Percentiles rank a stretch among this genome's conserved stretches.
These are phyloP conservation scores for Peniophora sp. DNA, from an alignment of 1,284 basidiomycete genomes.

Conservation along the genomic window DNA sequence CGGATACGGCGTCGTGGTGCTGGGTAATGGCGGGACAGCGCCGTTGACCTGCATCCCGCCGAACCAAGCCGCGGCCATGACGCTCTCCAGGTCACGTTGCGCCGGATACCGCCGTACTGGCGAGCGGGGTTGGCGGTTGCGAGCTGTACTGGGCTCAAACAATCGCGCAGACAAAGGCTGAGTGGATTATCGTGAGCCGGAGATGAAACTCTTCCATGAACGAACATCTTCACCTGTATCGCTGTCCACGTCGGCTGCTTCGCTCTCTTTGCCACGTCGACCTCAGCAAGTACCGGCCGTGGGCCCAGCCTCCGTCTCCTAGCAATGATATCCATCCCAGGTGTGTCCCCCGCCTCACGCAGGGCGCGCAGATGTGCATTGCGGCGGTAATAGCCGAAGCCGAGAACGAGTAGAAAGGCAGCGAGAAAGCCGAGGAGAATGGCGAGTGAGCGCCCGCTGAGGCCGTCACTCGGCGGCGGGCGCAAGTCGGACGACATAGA, in stretches of 20 bases:
- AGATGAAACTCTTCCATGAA: not conserved
- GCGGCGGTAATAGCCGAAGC: not conserved
- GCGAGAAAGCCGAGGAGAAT: slow-evolving; percentile 6
- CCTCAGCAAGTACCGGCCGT: not conserved
- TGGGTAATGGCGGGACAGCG: not conserved
- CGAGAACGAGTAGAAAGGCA: slow-evolving; percentile 5
- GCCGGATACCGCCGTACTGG: not conserved
- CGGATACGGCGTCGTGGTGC: not conserved
- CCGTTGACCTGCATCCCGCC: not conserved
- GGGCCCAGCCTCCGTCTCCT: not conserved
- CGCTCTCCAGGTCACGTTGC: not conserved
- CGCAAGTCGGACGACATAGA: not conserved
- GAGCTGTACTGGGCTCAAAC: not conserved
- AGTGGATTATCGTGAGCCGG: not conserved
- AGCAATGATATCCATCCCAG: not conserved
- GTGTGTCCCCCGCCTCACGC: not conserved
- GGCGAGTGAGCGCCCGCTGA: slow-evolving; percentile 5
- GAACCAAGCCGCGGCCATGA: slow-evolving; percentile 7
- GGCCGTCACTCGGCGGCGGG: not conserved
- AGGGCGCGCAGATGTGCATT: not conserved
- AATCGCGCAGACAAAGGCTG: slow-evolving; percentile 9
- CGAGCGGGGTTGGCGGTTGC: not conserved
- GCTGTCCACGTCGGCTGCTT: not conserved
- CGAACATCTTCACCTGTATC: not conserved
- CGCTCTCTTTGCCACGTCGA: not conserved